Evolutionary conservation across 1,139 yeast genomes (phyloP).

Genomic region (Debaryomyces nepalensis): DNA sequence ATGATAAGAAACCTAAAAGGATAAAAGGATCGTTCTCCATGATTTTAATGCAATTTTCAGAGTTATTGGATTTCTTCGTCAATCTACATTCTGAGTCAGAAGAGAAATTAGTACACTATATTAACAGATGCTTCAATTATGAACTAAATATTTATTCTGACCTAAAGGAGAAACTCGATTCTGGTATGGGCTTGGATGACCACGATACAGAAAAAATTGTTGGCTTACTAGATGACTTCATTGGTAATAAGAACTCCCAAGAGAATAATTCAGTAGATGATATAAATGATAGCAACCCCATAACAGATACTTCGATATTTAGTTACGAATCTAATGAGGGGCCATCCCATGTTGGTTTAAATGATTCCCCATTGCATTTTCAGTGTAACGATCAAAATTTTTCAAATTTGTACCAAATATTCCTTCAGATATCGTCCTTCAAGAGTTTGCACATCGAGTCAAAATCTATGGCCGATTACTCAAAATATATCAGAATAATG

Average conservation of each 20-base stretch:
- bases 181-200: conserved; percentile 19
- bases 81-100: conserved; percentile 29
- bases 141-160: conserved; percentile 26
- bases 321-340: conserved; percentile 22
- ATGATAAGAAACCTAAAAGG: conserved; percentile 24
- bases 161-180: conserved; percentile 23
- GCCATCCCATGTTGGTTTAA: neutral
- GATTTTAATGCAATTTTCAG: conserved; percentile 26
- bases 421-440: conserved; percentile 28
- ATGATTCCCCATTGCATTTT: conserved; percentile 20
- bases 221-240: conserved; percentile 26
- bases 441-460: conserved; percentile 15
- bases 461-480: conserved; percentile 16
- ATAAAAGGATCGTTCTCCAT: conserved; percentile 26
- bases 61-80: conserved; percentile 27
- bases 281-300: conserved; percentile 17
- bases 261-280: too few relatives aligned
- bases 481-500: conserved; percentile 27
- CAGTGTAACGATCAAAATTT: conserved; percentile 23
- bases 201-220: conserved; percentile 33
- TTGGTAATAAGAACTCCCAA: conserved; percentile 13
- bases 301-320: conserved; percentile 22
- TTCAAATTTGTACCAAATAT: conserved; percentile 27
- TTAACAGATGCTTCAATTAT: conserved; percentile 26
- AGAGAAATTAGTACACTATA: conserved; percentile 22